phyloP scores from a whole-genome alignment of 768 basidiomycete genomes.

The Rhizopogon vesiculosus region DNA sequence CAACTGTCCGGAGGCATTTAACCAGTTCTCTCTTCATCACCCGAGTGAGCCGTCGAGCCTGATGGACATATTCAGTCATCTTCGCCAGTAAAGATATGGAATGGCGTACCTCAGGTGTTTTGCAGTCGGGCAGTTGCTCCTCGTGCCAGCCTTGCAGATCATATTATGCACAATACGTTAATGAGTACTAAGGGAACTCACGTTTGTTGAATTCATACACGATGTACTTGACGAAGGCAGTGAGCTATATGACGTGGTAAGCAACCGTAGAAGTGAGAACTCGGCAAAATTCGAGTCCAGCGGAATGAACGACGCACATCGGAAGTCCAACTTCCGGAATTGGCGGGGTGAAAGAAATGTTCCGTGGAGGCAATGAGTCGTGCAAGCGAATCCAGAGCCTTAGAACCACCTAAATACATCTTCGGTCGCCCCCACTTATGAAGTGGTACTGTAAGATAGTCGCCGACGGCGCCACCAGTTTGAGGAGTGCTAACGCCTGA shows the following conservation, averaged over 20 bases:
- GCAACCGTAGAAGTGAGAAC: not conserved
- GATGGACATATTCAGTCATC: not conserved
- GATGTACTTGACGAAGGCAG: conserved; percentile 54
- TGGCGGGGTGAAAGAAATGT: conserved; percentile 30
- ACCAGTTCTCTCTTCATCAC: conserved; percentile 83
- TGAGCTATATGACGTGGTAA: conserved; percentile 3
- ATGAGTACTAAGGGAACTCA: conserved; percentile 19
- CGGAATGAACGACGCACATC: conserved; percentile 33
- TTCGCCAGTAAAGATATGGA: not conserved
- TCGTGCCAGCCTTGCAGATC: conserved; percentile 63
- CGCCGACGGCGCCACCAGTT: conserved; percentile 30
- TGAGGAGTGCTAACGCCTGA: conserved; percentile 47
- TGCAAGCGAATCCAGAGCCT: conserved; percentile 80
- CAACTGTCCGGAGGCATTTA: conserved; percentile 74
- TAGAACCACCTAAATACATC: conserved; percentile 73
- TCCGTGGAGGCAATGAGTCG: conserved; percentile 84
- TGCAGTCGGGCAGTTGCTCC: conserved; percentile 73
- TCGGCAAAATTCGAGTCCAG: not conserved
- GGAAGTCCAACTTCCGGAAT: conserved; percentile 20
- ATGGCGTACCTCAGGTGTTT: conserved; percentile 58
- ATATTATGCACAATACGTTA: not conserved
- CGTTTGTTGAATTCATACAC: conserved; percentile 85
- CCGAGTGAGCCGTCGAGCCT: conserved; percentile 74
- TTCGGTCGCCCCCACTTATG: conserved; percentile 38
- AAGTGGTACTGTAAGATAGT: conserved; percentile 58